phyloP scores from a whole-genome alignment of 257 asterid species.

The Rauvolfia tetraphylla region DNA sequence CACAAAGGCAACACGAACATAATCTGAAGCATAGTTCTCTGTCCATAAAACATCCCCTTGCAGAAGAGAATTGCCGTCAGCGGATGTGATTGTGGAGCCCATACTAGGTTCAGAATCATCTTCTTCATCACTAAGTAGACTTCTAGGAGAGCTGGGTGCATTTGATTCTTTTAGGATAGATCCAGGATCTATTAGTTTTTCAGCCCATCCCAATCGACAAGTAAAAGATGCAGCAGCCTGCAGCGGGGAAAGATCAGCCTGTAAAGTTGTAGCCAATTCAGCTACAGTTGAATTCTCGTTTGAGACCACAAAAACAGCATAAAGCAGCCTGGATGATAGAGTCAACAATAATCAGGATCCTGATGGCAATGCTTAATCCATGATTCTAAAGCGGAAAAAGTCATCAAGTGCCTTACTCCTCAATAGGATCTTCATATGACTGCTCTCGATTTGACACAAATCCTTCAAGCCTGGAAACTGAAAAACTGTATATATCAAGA shows the following conservation, averaged over 20 bases:
- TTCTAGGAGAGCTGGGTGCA: constrained; percentile 66
- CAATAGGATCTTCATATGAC: constrained; percentile 98
- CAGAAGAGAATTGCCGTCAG: constrained; percentile 56
- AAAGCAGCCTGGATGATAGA: constrained; percentile 74
- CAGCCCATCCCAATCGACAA: constrained; percentile 99
- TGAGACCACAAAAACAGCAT: constrained; percentile 98
- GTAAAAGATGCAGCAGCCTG: constrained; percentile 99
- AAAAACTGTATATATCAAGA: constrained; percentile 30
- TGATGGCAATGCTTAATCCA: constrained; percentile 17
- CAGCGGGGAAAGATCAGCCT: constrained; percentile 94
- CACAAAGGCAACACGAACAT: constrained; percentile 92
- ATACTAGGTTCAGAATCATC: constrained; percentile 53
- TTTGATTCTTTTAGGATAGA: constrained; percentile 82
- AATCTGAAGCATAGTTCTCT: constrained; percentile 67
- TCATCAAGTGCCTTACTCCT: constrained; percentile 63
- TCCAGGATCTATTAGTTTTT: constrained; percentile 87
- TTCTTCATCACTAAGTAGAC: constrained; percentile 68
- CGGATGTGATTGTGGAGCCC: constrained; percentile 49
- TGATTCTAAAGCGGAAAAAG: constrained; percentile 22
- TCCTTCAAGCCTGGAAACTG: constrained; percentile 99
- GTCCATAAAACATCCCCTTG: constrained; percentile 73
- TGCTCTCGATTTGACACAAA: constrained; percentile 99
- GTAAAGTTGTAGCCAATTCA: constrained; percentile 88
- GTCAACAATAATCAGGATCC: constrained; percentile 27
- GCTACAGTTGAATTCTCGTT: constrained; percentile 97